These are phyloP conservation scores for Lodderomyces metapsilosis DNA, from an alignment of 1,139 yeast species.

Conservation along the genomic window DNA sequence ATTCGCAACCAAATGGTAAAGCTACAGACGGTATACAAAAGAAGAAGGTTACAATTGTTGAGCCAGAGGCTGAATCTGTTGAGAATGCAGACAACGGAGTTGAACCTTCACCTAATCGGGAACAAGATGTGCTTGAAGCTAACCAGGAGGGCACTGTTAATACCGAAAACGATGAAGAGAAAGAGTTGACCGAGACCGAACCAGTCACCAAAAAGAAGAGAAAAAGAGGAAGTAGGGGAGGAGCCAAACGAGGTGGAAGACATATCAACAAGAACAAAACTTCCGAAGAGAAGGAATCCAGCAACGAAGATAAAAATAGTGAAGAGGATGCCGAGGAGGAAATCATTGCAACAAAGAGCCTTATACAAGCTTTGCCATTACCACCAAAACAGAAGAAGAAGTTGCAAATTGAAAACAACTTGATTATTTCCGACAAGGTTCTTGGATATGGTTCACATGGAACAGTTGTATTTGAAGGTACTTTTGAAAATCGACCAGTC, in stretches of 20 bases:
- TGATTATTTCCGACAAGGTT: constrained; percentile 67
- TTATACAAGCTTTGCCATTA: constrained; percentile 23
- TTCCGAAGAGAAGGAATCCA: constrained; percentile 12
- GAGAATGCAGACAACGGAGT: neutral
- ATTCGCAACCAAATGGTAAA: neutral
- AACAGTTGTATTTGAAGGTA: constrained; percentile 88
- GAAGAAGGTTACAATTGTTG: constrained; percentile 32
- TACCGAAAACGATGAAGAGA: constrained; percentile 4
- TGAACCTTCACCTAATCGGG: constrained; percentile 1
- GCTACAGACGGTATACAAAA: neutral
- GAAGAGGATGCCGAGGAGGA: constrained; percentile 20
- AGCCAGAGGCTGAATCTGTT: constrained; percentile 17
- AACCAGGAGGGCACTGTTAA: constrained; percentile 6
- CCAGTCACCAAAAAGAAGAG: constrained; percentile 45
- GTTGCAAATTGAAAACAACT: constrained; percentile 49
- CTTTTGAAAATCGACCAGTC: constrained; percentile 88
- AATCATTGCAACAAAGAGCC: constrained; percentile 28
- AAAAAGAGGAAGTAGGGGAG: constrained; percentile 87
- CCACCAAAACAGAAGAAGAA: constrained; percentile 25
- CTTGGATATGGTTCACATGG: constrained; percentile 97
- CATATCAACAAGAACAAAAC: constrained; percentile 43
- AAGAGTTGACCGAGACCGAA: constrained; percentile 4
- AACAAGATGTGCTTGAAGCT: constrained; percentile 2
- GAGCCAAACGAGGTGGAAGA: constrained; percentile 47
- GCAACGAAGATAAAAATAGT: constrained; percentile 14